Conservation (phyloP, 495 filamentous ascomycete genomes). For the Aspergillus haitiensis region DNA sequence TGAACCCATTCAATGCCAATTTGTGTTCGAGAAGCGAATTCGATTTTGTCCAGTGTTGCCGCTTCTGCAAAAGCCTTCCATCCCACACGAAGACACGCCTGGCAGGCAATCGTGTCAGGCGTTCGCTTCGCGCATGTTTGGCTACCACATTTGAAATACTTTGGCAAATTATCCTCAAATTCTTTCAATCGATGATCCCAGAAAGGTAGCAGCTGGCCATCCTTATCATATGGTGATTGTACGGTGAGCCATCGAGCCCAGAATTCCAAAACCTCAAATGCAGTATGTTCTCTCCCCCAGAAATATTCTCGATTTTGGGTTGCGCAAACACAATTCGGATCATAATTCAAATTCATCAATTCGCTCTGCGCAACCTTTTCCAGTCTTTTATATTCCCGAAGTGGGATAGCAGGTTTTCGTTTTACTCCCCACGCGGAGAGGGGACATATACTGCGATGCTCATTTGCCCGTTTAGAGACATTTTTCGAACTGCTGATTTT, state of each 20-base stretch:
- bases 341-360: slow-evolving; percentile 16
- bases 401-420: slow-evolving; percentile 2
- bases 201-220: slow-evolving; percentile 12
- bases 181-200: slow-evolving; percentile 16
- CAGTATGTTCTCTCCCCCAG: slow-evolving; percentile 9
- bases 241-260: slow-evolving; percentile 19
- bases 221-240: slow-evolving; percentile 13
- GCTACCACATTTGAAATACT: slow-evolving; percentile 7
- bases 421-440: slow-evolving; percentile 9
- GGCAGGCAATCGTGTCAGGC: slow-evolving; percentile 6
- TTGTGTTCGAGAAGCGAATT: slow-evolving; percentile 16
- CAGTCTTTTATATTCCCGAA: slow-evolving; percentile 16
- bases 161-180: slow-evolving; percentile 3
- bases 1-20: slow-evolving; percentile 14
- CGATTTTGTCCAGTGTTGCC: slow-evolving; percentile 8
- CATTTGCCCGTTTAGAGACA: slow-evolving; percentile 14
- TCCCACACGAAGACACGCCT: slow-evolving; percentile 12
- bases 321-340: slow-evolving; percentile 14
- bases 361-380: slow-evolving; percentile 19
- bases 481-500: slow-evolving; percentile 39
- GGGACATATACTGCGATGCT: slow-evolving; percentile 16
- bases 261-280: slow-evolving; percentile 12
- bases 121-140: slow-evolving; percentile 8
- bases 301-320: slow-evolving; percentile 20
- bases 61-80: slow-evolving; percentile 10